Base-by-base conservation (phyloP, 441 rosid genomes). In the Syzygium syzygioides region DNA sequence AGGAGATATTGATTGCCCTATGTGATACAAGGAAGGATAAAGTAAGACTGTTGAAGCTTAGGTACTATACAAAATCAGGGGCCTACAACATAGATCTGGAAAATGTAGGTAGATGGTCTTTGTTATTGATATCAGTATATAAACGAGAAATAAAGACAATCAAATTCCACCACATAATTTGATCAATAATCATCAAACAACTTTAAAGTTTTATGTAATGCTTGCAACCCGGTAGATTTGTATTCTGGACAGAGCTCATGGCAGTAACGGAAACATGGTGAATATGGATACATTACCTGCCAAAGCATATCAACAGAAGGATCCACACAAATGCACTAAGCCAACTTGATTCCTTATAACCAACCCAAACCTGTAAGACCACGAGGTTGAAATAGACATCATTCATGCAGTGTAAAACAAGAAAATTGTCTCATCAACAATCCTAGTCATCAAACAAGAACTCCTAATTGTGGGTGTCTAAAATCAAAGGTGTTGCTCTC, bases 321-420 rank as follows among this genome's bases (percentile, higher is more conserved):
- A 96, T 94, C 99, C 99, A 98, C 20, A 94, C 34, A 54, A 93
- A 55, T 86, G 94, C 96, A 92, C 83, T 52, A 76, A 94, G 68
- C 97, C 95, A 96, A 90, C 93, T 94, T 26, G 96, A 88, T 91
- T 96, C 99, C 94, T 96, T 98, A 94, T 96, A 98, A 68, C 91
- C 92, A 90, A 96, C 94, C 99, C 99, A 98, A 76, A 96, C 96
- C 99, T 96, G 92, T 48, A 26, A 79, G 45, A 30, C 50, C 37
- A 55, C 9, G 60, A 45, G 45, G 41, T 54, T 1, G 55, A 80
- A 71, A 76, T 52, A 37, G 55, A 64, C 57, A 20, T 13, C 66
- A 64, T 13, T 53, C 32, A 32, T 56, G 56, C 45, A 34, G 83
- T 15, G n/a, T 12, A 76, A 20, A 37, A 37, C 83, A 37, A 76